Percentiles rank a stretch among this genome's conserved stretches.
Evolutionary conservation across 495 filamentous ascomycete species (phyloP).

Genomic region (Acidiella bohemica): DNA sequence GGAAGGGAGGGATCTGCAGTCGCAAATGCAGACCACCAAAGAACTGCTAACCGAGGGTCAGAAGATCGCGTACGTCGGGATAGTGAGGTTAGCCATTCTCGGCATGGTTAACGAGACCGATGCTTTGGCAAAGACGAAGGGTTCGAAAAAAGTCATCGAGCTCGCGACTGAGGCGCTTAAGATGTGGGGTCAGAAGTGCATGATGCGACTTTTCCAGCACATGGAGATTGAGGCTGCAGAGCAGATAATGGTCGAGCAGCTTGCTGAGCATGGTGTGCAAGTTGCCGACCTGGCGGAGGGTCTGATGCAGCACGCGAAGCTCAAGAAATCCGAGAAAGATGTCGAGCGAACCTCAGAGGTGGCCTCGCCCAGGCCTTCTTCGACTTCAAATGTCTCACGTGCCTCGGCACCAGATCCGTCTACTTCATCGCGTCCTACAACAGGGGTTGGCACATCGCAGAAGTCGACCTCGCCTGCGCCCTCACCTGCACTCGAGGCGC

Average conservation of each 20-base stretch:
- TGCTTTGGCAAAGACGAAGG: conserved; percentile 37
- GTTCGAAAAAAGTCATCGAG: conserved; percentile 53
- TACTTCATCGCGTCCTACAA: too few relatives aligned
- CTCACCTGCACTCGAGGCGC: conserved; percentile 25
- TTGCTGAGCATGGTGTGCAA: conserved; percentile 79
- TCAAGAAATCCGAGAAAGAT: conserved; percentile 61
- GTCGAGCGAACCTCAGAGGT: conserved; percentile 11
- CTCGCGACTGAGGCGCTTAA: conserved; percentile 62
- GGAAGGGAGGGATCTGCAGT: conserved; percentile 57
- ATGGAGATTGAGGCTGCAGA: conserved; percentile 89
- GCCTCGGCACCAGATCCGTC: conserved; percentile 6
- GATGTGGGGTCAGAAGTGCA: conserved; percentile 97
- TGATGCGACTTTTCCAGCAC: conserved; percentile 81
- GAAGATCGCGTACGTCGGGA: conserved; percentile 88
- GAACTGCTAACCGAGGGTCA: conserved; percentile 89
- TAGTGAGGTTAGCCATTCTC: conserved; percentile 64
- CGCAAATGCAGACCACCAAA: conserved; percentile 93
- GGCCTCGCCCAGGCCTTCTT: conserved; percentile 5
- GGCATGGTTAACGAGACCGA: conserved; percentile 59
- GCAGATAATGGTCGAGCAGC: conserved; percentile 98
- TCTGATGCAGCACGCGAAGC: conserved; percentile 84
- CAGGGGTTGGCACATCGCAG: neutral
- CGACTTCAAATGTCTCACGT: too few relatives aligned
- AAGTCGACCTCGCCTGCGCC: neutral
- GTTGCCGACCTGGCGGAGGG: conserved; percentile 68